Evolutionary conservation across 2,329 filamentous ascomycete species (phyloP).

Genomic region (Hymenoscyphus fraxineus): DNA sequence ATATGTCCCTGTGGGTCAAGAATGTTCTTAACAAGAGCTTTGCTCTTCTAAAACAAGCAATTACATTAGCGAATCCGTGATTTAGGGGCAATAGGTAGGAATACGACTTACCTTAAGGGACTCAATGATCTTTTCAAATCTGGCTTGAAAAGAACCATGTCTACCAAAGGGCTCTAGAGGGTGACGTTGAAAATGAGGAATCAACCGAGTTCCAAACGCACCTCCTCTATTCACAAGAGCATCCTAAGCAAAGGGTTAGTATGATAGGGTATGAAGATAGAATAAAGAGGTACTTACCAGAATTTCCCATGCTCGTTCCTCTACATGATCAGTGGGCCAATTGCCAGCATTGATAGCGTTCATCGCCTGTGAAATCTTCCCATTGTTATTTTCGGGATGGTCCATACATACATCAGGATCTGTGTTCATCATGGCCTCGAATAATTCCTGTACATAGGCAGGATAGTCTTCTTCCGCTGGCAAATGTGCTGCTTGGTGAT

Average conservation of each 20-base stretch:
- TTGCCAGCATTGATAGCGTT: neutral
- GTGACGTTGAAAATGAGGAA: neutral
- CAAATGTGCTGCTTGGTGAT: neutral
- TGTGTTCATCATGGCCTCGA: neutral
- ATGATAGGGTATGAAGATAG: neutral
- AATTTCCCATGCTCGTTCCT: neutral
- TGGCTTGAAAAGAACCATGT: constrained; percentile 12
- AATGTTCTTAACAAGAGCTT: constrained; percentile 29
- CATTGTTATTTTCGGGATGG: neutral
- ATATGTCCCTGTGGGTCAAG: constrained; percentile 23
- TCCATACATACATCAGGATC: neutral
- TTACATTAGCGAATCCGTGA: constrained; percentile 7
- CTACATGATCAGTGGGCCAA: neutral
- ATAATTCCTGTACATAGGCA: neutral
- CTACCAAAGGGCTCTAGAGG: neutral
- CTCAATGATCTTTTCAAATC: constrained; percentile 17
- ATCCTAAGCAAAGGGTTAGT: neutral
- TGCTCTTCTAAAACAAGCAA: constrained; percentile 15
- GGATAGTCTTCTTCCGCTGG: neutral
- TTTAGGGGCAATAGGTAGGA: neutral
- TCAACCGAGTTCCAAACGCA: neutral
- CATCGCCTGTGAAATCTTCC: neutral
- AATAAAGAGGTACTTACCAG: neutral
- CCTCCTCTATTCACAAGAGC: neutral
- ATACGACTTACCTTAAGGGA: constrained; percentile 16